phyloP scores from a whole-genome alignment of 495 filamentous ascomycete genomes.

The Aspergillus hancockii region DNA sequence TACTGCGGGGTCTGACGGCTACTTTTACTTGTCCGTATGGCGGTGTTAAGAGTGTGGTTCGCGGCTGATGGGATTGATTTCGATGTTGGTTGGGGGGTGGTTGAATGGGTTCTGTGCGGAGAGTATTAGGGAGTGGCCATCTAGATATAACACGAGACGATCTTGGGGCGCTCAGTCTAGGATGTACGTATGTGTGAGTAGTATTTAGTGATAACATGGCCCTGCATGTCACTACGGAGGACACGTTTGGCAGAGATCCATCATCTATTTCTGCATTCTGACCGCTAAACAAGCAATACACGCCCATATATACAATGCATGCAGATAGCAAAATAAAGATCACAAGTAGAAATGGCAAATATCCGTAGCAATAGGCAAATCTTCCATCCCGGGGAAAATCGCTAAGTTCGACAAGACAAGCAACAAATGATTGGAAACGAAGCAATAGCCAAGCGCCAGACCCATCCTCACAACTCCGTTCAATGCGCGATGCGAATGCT shows the following conservation, averaged over 20 bases:
- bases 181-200: no score
- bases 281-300: neutral
- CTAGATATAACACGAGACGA: no score
- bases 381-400: conserved; percentile 1
- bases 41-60: no score
- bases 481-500: conserved; percentile 15
- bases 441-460: conserved; percentile 17
- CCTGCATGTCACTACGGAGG: neutral
- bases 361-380: conserved; percentile 1
- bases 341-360: conserved; percentile 3
- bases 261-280: conserved; percentile 10
- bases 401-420: conserved; percentile 7
- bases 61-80: no score
- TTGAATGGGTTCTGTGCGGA: no score
- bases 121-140: no score
- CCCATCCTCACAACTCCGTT: conserved; percentile 21
- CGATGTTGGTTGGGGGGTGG: no score
- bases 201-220: no score
- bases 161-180: no score
- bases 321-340: conserved; percentile 1
- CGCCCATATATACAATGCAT: conserved; percentile 15
- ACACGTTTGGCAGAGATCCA: neutral
- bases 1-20: no score
- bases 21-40: no score
- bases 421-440: conserved; percentile 6